Evolutionary conservation across 148 eudicot genomes (phyloP).

Genomic region (Drosera capensis): DNA sequence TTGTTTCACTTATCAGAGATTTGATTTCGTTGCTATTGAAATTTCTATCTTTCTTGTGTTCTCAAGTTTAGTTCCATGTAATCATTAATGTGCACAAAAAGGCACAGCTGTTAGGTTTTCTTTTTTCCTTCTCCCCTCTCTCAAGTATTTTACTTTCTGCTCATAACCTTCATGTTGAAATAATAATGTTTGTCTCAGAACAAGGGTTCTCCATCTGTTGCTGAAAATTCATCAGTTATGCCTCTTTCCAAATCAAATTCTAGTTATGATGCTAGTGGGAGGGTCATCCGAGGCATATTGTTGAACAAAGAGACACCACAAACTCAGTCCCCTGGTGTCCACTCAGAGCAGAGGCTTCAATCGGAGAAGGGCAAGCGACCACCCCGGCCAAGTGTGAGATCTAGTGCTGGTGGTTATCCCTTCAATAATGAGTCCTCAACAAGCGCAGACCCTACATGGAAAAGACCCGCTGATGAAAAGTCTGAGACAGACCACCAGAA

Average conservation of each 20-base stretch:
- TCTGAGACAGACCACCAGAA: conserved; percentile 22
- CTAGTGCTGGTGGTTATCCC: conserved; percentile 23
- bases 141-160: background rate
- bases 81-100: too few species aligned
- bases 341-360: conserved; percentile 35
- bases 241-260: conserved; percentile 37
- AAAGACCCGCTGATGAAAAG: conserved; percentile 42
- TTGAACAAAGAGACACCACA: conserved; percentile 48
- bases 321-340: conserved; percentile 29
- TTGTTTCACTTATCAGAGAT: too few species aligned
- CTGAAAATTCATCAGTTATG: conserved; percentile 25
- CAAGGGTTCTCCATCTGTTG: conserved; percentile 25
- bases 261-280: conserved; percentile 68
- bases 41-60: too few species aligned
- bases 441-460: conserved; percentile 15
- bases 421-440: conserved; percentile 18
- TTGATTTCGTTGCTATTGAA: too few species aligned
- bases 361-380: conserved; percentile 66
- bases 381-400: conserved; percentile 45
- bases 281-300: conserved; percentile 67
- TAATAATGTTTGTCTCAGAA: conserved; percentile 16
- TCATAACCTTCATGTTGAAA: too few species aligned
- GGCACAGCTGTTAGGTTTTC: too few species aligned
- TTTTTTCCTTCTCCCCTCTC: background rate
- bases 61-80: too few species aligned